A percentile compares a stretch with the other conserved stretches of the same genome.
These are phyloP conservation scores for Penicillium lividum DNA, from an alignment of 495 filamentous ascomycete genomes.

Conservation along the genomic window DNA sequence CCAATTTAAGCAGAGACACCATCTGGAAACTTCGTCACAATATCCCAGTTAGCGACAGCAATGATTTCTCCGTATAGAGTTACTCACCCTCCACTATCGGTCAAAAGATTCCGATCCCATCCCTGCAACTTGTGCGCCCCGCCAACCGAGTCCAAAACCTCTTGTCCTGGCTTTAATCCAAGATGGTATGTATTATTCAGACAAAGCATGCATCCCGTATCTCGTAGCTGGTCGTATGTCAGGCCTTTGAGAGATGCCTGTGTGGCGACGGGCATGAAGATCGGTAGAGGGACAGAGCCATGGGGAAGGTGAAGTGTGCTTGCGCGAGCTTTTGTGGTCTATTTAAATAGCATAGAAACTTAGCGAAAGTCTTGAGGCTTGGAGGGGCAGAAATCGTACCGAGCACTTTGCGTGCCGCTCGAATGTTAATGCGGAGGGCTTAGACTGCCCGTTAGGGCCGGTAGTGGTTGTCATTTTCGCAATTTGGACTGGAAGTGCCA, in stretches of 20 bases:
- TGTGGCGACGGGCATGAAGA: conserved; percentile 99
- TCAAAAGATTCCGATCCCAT: conserved; percentile 93
- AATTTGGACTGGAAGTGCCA: neutral
- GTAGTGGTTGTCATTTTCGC: conserved; percentile 42
- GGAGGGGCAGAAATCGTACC: conserved; percentile 48
- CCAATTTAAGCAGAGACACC: conserved; percentile 93
- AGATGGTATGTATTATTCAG: conserved; percentile 98
- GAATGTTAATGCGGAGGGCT: conserved; percentile 78
- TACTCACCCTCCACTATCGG: conserved; percentile 93
- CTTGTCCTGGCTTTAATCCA: conserved; percentile 90
- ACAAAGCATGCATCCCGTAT: conserved; percentile 85
- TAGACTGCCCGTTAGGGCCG: conserved; percentile 38
- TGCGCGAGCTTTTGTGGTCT: conserved; percentile 97
- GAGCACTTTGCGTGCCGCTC: conserved; percentile 82
- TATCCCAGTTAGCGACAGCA: conserved; percentile 12
- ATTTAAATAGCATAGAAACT: conserved; percentile 2
- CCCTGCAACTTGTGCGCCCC: conserved; percentile 92
- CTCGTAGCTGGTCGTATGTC: conserved; percentile 86
- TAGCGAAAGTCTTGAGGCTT: neutral
- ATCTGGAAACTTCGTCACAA: conserved; percentile 80
- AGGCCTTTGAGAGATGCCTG: conserved; percentile 94
- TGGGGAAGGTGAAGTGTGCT: conserved; percentile 87
- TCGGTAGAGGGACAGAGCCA: conserved; percentile 82
- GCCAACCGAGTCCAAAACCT: conserved; percentile 79
- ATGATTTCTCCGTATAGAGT: neutral